phyloP scores from a whole-genome alignment of 2,329 filamentous ascomycete genomes.

The Neopestalotiopsis rosae region DNA sequence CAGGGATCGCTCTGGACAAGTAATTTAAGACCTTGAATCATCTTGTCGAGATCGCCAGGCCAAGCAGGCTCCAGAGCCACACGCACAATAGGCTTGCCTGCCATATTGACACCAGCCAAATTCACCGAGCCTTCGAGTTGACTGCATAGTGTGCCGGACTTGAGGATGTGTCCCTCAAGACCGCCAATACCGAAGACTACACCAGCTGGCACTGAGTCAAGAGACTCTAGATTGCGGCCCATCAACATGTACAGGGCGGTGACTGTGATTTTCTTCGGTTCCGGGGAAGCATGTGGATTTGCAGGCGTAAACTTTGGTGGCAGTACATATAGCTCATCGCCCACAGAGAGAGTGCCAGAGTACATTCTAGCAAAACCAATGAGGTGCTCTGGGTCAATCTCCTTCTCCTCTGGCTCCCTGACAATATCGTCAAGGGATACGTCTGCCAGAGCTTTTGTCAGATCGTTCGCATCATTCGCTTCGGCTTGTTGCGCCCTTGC shows the following conservation, averaged over 20 bases:
- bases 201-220: constrained; percentile 86
- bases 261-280: constrained; percentile 82
- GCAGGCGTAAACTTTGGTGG: constrained; percentile 92
- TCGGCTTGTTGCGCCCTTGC: constrained; percentile 74
- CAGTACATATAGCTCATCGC: constrained; percentile 89
- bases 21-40: constrained; percentile 86
- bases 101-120: constrained; percentile 81
- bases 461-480: constrained; percentile 55
- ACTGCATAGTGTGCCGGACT: constrained; percentile 92
- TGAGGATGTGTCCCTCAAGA: constrained; percentile 90
- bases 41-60: constrained; percentile 89
- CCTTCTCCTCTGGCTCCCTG: constrained; percentile 57
- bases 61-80: constrained; percentile 94
- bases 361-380: constrained; percentile 95
- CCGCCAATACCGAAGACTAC: constrained; percentile 96
- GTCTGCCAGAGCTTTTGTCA: constrained; percentile 66
- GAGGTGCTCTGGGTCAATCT: constrained; percentile 80
- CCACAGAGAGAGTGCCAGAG: constrained; percentile 87
- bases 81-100: constrained; percentile 88
- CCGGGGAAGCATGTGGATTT: constrained; percentile 71
- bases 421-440: constrained; percentile 61
- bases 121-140: constrained; percentile 87
- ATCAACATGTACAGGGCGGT: constrained; percentile 93
- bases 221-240: constrained; percentile 84
- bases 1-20: constrained; percentile 96